Conservation (phyloP, 345 rosid species). For the Hevea brasiliensis region DNA sequence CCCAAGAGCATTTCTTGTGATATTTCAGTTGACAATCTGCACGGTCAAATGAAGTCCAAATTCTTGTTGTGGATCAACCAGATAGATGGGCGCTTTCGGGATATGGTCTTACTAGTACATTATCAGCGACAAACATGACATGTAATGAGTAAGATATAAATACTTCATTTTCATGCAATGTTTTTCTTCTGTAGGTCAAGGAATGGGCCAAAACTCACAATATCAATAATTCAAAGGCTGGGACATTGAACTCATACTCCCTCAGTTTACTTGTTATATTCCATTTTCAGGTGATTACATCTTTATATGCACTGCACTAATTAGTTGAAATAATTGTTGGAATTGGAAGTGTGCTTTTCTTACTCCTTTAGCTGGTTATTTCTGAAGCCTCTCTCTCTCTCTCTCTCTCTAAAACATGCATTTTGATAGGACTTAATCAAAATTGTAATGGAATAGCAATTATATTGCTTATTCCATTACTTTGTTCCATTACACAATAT, state of each 20-base stretch:
- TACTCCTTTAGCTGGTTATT: not conserved
- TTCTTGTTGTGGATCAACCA: constrained; percentile 74
- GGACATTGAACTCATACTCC: constrained; percentile 77
- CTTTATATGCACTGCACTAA: not conserved
- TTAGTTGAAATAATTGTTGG: not conserved
- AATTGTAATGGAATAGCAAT: too few species aligned
- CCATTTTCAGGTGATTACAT: constrained; percentile 76
- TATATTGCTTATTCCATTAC: too few species aligned
- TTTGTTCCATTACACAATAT: too few species aligned
- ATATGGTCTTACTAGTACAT: constrained; percentile 73
- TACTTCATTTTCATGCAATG: constrained; percentile 5
- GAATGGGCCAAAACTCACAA: constrained; percentile 94
- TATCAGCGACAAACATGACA: constrained; percentile 8
- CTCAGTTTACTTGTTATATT: constrained; percentile 82
- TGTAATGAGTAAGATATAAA: not conserved
- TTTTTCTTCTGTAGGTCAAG: constrained; percentile 60
- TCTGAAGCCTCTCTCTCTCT: not conserved
- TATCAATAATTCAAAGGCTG: constrained; percentile 67
- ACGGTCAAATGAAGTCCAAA: constrained; percentile 73
- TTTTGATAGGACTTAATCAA: too few species aligned
- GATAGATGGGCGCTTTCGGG: constrained; percentile 81
- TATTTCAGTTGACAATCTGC: constrained; percentile 75
- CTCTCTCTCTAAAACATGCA: too few species aligned
- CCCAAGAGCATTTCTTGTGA: constrained; percentile 68
- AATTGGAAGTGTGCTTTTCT: not conserved